A percentile compares a stretch with the other conserved stretches of the same genome.
These are phyloP conservation scores for Diaporthe nobilis DNA, from an alignment of 2,329 filamentous ascomycete genomes.

Conservation along the genomic window DNA sequence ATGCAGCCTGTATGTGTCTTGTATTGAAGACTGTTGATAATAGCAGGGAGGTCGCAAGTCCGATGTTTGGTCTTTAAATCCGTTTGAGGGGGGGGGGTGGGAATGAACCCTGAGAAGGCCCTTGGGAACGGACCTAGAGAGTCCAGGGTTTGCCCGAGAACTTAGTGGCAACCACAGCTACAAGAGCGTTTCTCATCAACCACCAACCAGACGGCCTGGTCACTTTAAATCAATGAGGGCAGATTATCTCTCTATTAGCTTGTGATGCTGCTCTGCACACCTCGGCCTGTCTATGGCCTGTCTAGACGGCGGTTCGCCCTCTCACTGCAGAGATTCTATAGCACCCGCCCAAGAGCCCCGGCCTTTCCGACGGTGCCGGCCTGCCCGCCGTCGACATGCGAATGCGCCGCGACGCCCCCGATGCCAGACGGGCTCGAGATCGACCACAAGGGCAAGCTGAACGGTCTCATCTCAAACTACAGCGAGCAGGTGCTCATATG, in stretches of 20 bases:
- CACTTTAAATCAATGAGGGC: background rate
- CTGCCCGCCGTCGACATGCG: constrained; percentile 84
- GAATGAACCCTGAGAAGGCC: background rate
- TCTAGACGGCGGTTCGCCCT: background rate
- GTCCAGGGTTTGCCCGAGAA: background rate
- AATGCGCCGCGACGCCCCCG: constrained; percentile 76
- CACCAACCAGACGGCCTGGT: background rate
- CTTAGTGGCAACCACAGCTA: background rate
- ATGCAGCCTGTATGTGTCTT: background rate
- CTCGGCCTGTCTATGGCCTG: constrained; percentile 10
- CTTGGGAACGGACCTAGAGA: background rate
- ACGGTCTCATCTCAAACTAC: constrained; percentile 84
- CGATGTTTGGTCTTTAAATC: background rate
- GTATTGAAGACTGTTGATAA: background rate
- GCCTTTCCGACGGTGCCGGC: constrained; percentile 61
- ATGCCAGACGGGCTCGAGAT: constrained; percentile 80
- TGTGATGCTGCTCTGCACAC: constrained; percentile 21
- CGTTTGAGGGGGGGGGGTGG: no score
- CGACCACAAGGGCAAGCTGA: constrained; percentile 77
- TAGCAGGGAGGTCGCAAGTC: background rate
- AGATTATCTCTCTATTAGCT: background rate
- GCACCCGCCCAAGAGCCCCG: constrained; percentile 36
- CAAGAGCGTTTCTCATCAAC: background rate
- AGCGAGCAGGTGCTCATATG: constrained; percentile 87
- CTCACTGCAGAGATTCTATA: constrained; percentile 23